phyloP scores from a whole-genome alignment of 768 basidiomycete species.

The Xerocomus spinulosus region DNA sequence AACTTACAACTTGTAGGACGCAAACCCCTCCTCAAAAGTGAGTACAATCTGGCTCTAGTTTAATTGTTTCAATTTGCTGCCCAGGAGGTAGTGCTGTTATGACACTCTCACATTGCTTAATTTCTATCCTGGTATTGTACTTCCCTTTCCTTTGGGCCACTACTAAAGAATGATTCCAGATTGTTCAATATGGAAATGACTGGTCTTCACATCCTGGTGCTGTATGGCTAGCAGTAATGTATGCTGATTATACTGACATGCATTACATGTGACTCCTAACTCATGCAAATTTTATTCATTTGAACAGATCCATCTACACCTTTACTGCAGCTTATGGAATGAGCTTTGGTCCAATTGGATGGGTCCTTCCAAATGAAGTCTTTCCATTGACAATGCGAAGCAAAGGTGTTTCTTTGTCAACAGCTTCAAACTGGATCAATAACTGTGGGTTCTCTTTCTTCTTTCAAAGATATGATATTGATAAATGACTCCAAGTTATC shows the following conservation, averaged over 20 bases:
- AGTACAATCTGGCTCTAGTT: neutral
- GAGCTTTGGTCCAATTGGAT: conserved; percentile 75
- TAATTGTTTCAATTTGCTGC: neutral
- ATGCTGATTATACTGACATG: conserved; percentile 22
- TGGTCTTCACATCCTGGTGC: conserved; percentile 57
- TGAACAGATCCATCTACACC: conserved; percentile 54
- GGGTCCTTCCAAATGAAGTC: conserved; percentile 82
- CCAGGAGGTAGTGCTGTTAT: conserved; percentile 58
- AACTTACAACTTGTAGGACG: conserved; percentile 41
- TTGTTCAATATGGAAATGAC: conserved; percentile 45
- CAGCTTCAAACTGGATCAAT: conserved; percentile 83
- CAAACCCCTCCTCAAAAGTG: conserved; percentile 56
- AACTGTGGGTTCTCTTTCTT: conserved; percentile 49
- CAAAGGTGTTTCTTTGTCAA: conserved; percentile 78
- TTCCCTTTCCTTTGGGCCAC: neutral
- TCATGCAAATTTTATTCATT: neutral
- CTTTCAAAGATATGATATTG: neutral
- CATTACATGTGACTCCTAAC: neutral
- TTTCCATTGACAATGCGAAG: conserved; percentile 76
- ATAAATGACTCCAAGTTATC: conserved; percentile 44
- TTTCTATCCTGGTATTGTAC: conserved; percentile 54
- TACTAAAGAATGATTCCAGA: conserved; percentile 29
- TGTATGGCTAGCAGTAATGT: conserved; percentile 70
- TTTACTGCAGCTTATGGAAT: conserved; percentile 78
- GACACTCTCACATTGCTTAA: conserved; percentile 58